These are phyloP conservation scores for Trametes punicea DNA, from an alignment of 768 basidiomycete genomes.

Conservation along the genomic window DNA sequence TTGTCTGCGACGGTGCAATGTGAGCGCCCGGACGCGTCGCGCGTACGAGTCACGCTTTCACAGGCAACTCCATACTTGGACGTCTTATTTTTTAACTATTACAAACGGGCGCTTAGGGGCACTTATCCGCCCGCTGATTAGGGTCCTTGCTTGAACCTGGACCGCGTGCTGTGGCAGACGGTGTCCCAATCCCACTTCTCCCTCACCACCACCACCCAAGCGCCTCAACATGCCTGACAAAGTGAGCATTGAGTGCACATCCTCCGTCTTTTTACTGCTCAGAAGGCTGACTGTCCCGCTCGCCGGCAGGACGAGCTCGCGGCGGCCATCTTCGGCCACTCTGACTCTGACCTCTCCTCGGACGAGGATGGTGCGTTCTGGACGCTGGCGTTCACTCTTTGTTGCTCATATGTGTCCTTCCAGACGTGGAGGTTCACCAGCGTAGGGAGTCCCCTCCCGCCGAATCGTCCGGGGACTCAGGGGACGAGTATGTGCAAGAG, in stretches of 20 bases:
- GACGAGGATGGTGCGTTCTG: conserved; percentile 54
- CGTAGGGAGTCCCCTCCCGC: conserved; percentile 33
- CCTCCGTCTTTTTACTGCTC: background rate
- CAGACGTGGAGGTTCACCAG: conserved; percentile 43
- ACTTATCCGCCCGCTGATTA: background rate
- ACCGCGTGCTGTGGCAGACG: background rate
- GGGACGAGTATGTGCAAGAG: conserved; percentile 51
- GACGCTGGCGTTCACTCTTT: background rate
- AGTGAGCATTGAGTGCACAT: background rate
- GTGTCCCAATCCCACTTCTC: background rate
- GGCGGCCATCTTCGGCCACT: conserved; percentile 59
- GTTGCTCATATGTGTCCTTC: conserved; percentile 5
- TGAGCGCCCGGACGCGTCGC: conserved; percentile 12
- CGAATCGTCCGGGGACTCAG: conserved; percentile 40
- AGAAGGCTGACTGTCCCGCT: conserved; percentile 33
- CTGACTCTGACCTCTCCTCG: conserved; percentile 79
- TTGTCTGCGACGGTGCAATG: too few relatives aligned
- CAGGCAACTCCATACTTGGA: background rate
- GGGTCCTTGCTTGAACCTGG: background rate
- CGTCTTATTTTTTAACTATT: background rate
- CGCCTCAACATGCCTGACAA: conserved; percentile 8
- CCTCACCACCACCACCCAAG: background rate
- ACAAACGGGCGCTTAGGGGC: background rate
- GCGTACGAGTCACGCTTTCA: conserved; percentile 15
- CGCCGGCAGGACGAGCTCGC: conserved; percentile 25